Conservation (phyloP, 495 filamentous ascomycete species). For the Hypoxylon crocopeplum region DNA sequence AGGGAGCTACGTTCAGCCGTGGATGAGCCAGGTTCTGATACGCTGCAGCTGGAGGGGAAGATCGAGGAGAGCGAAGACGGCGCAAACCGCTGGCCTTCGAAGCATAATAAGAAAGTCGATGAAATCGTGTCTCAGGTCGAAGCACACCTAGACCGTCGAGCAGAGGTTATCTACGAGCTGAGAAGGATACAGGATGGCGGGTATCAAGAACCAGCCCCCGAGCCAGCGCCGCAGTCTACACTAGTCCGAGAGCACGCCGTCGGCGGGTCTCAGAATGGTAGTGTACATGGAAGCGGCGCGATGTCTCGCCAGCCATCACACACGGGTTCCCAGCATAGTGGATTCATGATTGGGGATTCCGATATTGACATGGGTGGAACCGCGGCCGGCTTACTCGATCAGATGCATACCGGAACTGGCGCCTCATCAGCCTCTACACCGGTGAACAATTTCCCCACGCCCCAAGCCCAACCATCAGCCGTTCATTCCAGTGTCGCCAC, state of each 20-base stretch:
- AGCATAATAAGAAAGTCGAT: conserved; percentile 62
- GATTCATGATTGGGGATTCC: conserved; percentile 59
- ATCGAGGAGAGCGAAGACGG: conserved; percentile 61
- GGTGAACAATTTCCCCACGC: conserved; percentile 52
- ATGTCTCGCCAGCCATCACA: conserved; percentile 58
- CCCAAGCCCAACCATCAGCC: conserved; percentile 50
- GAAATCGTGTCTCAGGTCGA: conserved; percentile 67
- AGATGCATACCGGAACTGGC: conserved; percentile 64
- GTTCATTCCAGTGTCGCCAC: conserved; percentile 55
- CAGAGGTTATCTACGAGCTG: conserved; percentile 65
- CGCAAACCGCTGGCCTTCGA: conserved; percentile 47
- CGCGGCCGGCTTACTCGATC: conserved; percentile 66
- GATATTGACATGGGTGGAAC: conserved; percentile 73
- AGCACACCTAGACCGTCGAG: conserved; percentile 59
- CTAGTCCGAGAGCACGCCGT: conserved; percentile 16
- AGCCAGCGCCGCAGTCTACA: conserved; percentile 41
- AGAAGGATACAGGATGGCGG: conserved; percentile 73
- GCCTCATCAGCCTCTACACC: conserved; percentile 61
- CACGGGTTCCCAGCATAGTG: conserved; percentile 56
- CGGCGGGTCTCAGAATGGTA: conserved; percentile 30
- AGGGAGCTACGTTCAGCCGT: conserved; percentile 63
- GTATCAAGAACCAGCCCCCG: conserved; percentile 63
- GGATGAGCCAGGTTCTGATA: conserved; percentile 62
- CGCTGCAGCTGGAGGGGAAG: conserved; percentile 69
- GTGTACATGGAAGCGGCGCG: conserved; percentile 21